These are phyloP conservation scores for Trypanosoma cruzi DNA, from an alignment of 208 protist species.

Conservation along the genomic window DNA sequence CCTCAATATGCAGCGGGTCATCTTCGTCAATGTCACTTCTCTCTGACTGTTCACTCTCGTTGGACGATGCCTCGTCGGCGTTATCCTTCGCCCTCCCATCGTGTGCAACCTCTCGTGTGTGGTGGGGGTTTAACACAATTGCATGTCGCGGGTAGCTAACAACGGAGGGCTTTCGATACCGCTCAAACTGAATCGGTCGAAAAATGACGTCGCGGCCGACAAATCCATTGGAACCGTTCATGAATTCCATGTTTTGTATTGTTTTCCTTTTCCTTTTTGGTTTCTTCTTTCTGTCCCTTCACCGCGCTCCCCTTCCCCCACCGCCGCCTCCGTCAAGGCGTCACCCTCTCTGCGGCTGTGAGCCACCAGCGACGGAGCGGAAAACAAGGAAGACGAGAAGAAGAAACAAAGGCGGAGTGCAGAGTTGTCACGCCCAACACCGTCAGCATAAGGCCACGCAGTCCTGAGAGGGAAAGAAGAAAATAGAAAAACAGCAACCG, in stretches of 20 bases:
- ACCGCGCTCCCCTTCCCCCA: neutral
- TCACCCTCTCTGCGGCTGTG: neutral
- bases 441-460: too few relatives aligned
- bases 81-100: neutral
- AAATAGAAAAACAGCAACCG: constrained; percentile 4
- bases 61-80: neutral
- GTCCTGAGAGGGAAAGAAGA: too few relatives aligned
- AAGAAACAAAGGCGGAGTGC: too few relatives aligned
- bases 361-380: too few relatives aligned
- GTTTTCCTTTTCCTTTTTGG: neutral
- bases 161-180: constrained; percentile 83
- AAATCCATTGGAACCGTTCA: constrained; percentile 58
- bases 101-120: constrained; percentile 49
- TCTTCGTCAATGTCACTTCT: constrained; percentile 56
- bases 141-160: constrained; percentile 86
- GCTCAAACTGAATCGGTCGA: constrained; percentile 82
- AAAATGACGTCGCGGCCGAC: constrained; percentile 58
- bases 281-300: neutral
- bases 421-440: neutral
- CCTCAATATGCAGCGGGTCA: constrained; percentile 62
- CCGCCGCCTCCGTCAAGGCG: too few relatives aligned
- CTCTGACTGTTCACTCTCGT: neutral
- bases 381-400: too few relatives aligned
- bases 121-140: constrained; percentile 86
- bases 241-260: constrained; percentile 52